These are phyloP conservation scores for Aspergillaceae sp. DNA, from an alignment of 2,329 filamentous ascomycete genomes.

Conservation along the genomic window DNA sequence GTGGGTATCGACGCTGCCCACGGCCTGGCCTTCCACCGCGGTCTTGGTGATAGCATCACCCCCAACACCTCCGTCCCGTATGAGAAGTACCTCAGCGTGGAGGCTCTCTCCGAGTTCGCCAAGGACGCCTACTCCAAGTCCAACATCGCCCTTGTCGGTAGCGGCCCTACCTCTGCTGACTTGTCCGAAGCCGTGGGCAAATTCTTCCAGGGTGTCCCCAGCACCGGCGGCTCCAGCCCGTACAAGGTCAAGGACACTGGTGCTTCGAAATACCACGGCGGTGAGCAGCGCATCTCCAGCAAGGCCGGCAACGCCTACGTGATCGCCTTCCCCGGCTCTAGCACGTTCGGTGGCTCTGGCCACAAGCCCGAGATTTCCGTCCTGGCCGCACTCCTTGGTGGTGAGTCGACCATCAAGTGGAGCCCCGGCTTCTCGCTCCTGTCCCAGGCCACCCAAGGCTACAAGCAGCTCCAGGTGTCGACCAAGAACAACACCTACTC, in stretches of 20 bases:
- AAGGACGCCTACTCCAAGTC: constrained; percentile 73
- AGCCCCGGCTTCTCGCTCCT: constrained; percentile 84
- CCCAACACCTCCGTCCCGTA: constrained; percentile 63
- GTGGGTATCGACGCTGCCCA: constrained; percentile 82
- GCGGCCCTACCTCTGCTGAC: constrained; percentile 68
- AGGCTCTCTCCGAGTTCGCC: constrained; percentile 67
- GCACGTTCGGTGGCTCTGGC: constrained; percentile 58
- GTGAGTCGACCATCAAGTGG: constrained; percentile 91
- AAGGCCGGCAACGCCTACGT: constrained; percentile 71
- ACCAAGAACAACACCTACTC: constrained; percentile 82
- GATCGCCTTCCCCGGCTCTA: constrained; percentile 85
- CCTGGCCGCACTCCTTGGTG: constrained; percentile 80
- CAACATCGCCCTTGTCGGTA: constrained; percentile 86
- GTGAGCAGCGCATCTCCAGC: constrained; percentile 82
- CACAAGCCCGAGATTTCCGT: constrained; percentile 89
- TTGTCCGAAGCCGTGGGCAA: constrained; percentile 84
- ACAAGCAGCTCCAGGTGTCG: constrained; percentile 58
- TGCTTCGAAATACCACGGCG: constrained; percentile 81
- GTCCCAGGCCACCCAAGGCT: constrained; percentile 63
- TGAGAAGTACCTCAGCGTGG: constrained; percentile 70
- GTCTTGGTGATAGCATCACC: constrained; percentile 71
- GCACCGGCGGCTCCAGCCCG: constrained; percentile 41
- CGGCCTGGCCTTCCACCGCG: constrained; percentile 81
- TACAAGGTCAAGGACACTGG: constrained; percentile 50
- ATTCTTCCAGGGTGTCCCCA: constrained; percentile 71